Percentiles rank a stretch among this genome's conserved stretches.
These are phyloP conservation scores for Aeschynomene evenia DNA, from an alignment of 306 rosid species.

Conservation along the genomic window DNA sequence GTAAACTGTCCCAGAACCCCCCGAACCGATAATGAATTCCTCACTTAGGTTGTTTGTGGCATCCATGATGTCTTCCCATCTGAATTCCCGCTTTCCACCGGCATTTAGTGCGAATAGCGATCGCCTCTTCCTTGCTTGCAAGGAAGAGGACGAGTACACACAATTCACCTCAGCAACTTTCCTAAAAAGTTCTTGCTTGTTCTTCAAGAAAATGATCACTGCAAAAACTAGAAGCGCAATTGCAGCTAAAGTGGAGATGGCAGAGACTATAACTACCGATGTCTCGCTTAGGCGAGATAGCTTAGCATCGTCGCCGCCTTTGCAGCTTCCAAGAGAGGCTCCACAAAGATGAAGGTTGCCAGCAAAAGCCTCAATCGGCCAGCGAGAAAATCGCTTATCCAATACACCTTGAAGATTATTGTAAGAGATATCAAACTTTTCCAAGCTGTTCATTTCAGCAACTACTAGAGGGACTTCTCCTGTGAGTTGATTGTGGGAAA, in stretches of 20 bases:
- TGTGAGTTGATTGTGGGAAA: constrained; percentile 76
- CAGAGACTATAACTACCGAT: constrained; percentile 56
- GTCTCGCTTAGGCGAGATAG: constrained; percentile 40
- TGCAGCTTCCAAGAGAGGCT: constrained; percentile 60
- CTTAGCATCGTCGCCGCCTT: not conserved
- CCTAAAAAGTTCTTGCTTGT: constrained; percentile 39
- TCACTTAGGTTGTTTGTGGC: constrained; percentile 76
- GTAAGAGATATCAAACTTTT: constrained; percentile 70
- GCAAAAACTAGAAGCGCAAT: constrained; percentile 53
- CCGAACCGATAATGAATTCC: constrained; percentile 75
- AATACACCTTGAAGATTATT: constrained; percentile 66
- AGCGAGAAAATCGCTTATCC: constrained; percentile 58
- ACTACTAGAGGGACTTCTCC: constrained; percentile 67
- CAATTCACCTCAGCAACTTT: constrained; percentile 48
- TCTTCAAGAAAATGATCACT: constrained; percentile 42
- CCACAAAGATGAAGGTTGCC: constrained; percentile 83
- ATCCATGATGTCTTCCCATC: constrained; percentile 76
- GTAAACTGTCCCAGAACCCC: constrained; percentile 90
- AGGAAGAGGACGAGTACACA: constrained; percentile 64
- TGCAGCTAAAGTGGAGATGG: constrained; percentile 64
- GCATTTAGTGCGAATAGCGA: constrained; percentile 48
- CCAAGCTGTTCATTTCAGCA: constrained; percentile 71
- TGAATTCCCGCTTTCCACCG: constrained; percentile 48
- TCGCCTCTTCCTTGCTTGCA: constrained; percentile 46
- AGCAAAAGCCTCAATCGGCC: constrained; percentile 55